Percentiles rank a stretch among this genome's conserved stretches.
phyloP scores from a whole-genome alignment of 495 filamentous ascomycete species.

The Pyrenopolyporus hunteri region DNA sequence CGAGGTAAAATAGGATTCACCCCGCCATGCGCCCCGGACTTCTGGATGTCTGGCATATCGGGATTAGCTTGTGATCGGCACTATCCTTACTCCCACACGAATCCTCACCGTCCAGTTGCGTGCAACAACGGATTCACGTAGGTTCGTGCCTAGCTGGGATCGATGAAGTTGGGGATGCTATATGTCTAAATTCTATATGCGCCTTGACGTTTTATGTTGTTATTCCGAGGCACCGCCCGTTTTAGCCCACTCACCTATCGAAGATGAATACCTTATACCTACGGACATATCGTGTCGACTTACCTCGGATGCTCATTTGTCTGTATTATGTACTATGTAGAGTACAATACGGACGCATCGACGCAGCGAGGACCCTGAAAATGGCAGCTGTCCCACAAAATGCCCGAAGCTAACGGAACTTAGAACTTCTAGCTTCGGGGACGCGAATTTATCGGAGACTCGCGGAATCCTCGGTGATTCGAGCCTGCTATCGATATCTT shows the following conservation, averaged over 20 bases:
- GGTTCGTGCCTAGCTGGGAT: slow-evolving; percentile 15
- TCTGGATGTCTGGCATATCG: slow-evolving; percentile 15
- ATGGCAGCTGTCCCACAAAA: slow-evolving; percentile 14
- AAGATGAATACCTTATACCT: neutral
- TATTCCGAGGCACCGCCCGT: neutral
- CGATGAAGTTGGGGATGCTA: slow-evolving; percentile 1
- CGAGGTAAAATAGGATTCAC: slow-evolving; percentile 18
- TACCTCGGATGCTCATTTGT: slow-evolving; percentile 21
- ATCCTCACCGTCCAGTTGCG: slow-evolving; percentile 10
- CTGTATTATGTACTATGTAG: too few relatives aligned
- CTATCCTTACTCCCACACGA: slow-evolving; percentile 15
- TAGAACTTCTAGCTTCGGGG: slow-evolving; percentile 7
- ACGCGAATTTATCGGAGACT: slow-evolving; percentile 32
- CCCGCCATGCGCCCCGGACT: slow-evolving; percentile 37
- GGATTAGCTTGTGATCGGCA: slow-evolving; percentile 28
- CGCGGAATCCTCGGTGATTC: too few relatives aligned
- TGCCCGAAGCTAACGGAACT: slow-evolving; percentile 22
- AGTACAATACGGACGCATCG: too few relatives aligned
- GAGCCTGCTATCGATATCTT: too few relatives aligned
- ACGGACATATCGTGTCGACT: too few relatives aligned
- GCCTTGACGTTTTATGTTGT: slow-evolving; percentile 8
- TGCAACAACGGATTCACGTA: too few relatives aligned
- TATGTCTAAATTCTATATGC: neutral
- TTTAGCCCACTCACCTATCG: neutral
- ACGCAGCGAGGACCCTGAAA: slow-evolving; percentile 9